These are phyloP conservation scores for Fragosphaeria purpurea DNA, from an alignment of 2,329 filamentous ascomycete species.

Conservation along the genomic window DNA sequence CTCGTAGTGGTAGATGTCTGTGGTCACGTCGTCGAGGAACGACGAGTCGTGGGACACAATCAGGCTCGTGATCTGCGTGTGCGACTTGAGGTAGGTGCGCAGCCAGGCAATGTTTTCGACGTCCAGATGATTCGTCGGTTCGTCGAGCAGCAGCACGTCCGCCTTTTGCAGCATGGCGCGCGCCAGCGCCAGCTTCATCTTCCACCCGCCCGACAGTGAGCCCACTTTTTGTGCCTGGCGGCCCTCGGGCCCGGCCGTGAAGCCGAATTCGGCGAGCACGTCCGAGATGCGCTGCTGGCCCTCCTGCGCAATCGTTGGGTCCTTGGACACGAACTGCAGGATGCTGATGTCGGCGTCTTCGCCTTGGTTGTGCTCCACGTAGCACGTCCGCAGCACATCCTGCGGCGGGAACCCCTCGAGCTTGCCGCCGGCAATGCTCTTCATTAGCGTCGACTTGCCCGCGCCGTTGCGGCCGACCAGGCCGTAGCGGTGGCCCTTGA, in stretches of 20 bases:
- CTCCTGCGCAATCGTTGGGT: conserved; percentile 72
- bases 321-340: conserved; percentile 82
- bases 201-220: conserved; percentile 95
- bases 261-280: conserved; percentile 86
- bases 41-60: conserved; percentile 98
- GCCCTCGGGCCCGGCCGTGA: conserved; percentile 80
- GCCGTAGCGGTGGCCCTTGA: conserved; percentile 96
- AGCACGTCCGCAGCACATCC: conserved; percentile 88
- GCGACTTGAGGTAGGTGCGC: conserved; percentile 87
- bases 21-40: conserved; percentile 95
- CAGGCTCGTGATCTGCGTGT: conserved; percentile 91
- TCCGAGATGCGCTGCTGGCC: conserved; percentile 71
- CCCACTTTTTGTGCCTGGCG: conserved; percentile 84
- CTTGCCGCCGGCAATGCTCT: conserved; percentile 89
- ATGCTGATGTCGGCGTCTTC: conserved; percentile 96
- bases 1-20: conserved; percentile 98
- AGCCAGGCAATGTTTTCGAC: conserved; percentile 95
- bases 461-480: conserved; percentile 95
- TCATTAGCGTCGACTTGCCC: conserved; percentile 98
- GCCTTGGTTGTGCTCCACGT: conserved; percentile 98
- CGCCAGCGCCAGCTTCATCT: conserved; percentile 97
- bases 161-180: conserved; percentile 93
- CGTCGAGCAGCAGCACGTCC: conserved; percentile 93
- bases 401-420: conserved; percentile 92
- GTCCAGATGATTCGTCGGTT: conserved; percentile 98